A percentile compares a stretch with the other conserved stretches of the same genome.
Conservation (phyloP, 306 rosid species). For the Leucaena leucocephala region DNA sequence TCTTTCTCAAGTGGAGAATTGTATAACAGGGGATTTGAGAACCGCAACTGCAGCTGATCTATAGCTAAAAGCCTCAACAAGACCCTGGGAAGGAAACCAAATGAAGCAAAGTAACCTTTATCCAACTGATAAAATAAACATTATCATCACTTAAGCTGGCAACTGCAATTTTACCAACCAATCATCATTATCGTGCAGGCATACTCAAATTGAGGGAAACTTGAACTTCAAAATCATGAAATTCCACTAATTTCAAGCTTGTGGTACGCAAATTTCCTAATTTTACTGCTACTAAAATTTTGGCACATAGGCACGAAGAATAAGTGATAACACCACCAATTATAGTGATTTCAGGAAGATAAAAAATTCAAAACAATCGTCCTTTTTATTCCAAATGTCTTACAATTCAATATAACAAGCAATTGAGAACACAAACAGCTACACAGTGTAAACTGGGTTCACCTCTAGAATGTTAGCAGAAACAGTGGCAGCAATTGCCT, state of each 20-base stretch:
- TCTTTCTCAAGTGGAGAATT: neutral
- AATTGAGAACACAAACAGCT: slow-evolving; percentile 45
- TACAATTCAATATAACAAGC: slow-evolving; percentile 48
- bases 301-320: slow-evolving; percentile 13
- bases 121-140: neutral
- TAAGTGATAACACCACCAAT: slow-evolving; percentile 18
- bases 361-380: neutral
- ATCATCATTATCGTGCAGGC: slow-evolving; percentile 16
- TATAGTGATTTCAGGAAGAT: neutral
- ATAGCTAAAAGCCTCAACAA: slow-evolving; percentile 9
- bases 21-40: slow-evolving; percentile 17
- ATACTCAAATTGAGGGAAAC: slow-evolving; percentile 11
- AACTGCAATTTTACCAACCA: slow-evolving; percentile 20
- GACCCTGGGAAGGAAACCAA: slow-evolving; percentile 17
- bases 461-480: slow-evolving; percentile 92
- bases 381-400: slow-evolving; percentile 28
- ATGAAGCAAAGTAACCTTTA: neutral
- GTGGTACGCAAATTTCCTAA: slow-evolving; percentile 19
- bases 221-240: neutral
- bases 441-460: slow-evolving; percentile 62
- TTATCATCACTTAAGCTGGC: neutral
- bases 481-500: slow-evolving; percentile 68
- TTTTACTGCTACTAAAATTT: slow-evolving; percentile 3
- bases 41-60: slow-evolving; percentile 4
- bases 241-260: slow-evolving; percentile 21